phyloP scores from a whole-genome alignment of 495 filamentous ascomycete species.

The Aspergillus carlsbadensis region DNA sequence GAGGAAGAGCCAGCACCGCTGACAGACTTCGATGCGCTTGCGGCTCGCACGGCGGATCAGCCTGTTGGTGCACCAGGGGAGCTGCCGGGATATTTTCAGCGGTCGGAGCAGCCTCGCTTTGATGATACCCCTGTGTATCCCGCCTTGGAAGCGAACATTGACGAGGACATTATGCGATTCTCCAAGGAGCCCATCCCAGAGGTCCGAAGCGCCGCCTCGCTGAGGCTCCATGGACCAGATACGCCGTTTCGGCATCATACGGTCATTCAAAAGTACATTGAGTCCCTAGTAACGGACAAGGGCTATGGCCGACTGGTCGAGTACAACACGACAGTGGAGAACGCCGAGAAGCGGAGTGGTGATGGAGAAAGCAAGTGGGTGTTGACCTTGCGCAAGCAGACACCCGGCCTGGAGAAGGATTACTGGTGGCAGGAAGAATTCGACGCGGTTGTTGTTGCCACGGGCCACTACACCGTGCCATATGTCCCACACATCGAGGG shows the following conservation, averaged over 20 bases:
- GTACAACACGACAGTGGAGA: constrained; percentile 21
- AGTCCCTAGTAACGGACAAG: constrained; percentile 5
- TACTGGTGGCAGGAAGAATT: constrained; percentile 36
- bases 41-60: neutral
- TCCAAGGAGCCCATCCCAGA: constrained; percentile 15
- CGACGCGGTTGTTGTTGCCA: constrained; percentile 75
- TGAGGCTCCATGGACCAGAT: constrained; percentile 4
- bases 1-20: neutral
- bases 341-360: neutral
- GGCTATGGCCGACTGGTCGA: constrained; percentile 12
- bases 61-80: neutral
- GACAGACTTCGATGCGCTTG: neutral
- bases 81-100: neutral
- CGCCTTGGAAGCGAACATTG: constrained; percentile 11
- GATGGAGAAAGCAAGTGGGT: constrained; percentile 16
- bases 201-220: neutral
- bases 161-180: constrained; percentile 10
- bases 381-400: constrained; percentile 22
- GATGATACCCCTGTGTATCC: constrained; percentile 9
- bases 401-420: constrained; percentile 15
- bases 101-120: constrained; percentile 4
- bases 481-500: constrained; percentile 56
- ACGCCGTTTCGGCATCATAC: constrained; percentile 6
- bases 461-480: constrained; percentile 70
- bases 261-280: constrained; percentile 10